Conservation (phyloP, 1,284 basidiomycete species). For the Mycocalia duriaeana region DNA sequence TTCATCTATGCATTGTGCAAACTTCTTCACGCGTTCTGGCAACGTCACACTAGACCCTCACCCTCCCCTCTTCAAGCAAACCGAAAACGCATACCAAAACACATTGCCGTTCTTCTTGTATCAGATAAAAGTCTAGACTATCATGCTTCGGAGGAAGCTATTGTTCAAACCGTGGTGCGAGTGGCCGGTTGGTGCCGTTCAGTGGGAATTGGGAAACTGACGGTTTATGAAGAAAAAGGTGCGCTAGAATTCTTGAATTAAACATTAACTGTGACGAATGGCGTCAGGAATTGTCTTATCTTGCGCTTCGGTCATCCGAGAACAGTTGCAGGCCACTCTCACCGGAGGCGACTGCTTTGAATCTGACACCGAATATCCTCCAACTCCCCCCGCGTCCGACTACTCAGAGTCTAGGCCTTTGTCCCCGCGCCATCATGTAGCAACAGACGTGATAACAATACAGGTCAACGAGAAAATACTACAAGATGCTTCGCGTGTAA, state of each 20-base stretch:
- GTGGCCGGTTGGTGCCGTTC: constrained; percentile 55
- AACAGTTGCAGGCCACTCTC: constrained; percentile 26
- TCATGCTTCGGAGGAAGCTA: constrained; percentile 33
- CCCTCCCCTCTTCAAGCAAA: constrained; percentile 44
- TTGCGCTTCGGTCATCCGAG: too few species aligned
- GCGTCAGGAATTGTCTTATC: too few species aligned
- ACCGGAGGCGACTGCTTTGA: constrained; percentile 38
- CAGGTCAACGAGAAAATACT: too few species aligned
- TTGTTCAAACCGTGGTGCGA: constrained; percentile 49
- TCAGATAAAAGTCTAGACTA: constrained; percentile 27
- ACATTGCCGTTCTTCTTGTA: constrained; percentile 60
- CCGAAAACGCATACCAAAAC: constrained; percentile 54
- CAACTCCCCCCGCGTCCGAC: constrained; percentile 70
- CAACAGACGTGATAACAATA: too few species aligned
- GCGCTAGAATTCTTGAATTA: too few species aligned
- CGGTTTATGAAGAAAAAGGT: constrained; percentile 70
- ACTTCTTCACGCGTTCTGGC: constrained; percentile 35
- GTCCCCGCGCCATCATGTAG: constrained; percentile 50
- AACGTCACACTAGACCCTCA: constrained; percentile 24
- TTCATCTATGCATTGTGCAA: constrained; percentile 46
- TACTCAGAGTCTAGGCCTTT: constrained; percentile 56
- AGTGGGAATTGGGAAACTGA: constrained; percentile 54
- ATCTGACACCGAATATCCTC: constrained; percentile 57
- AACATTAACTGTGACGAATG: too few species aligned
- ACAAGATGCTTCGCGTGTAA: too few species aligned